Percentiles rank a stretch among this genome's conserved stretches.
Evolutionary conservation across 1,284 basidiomycete genomes (phyloP).

Genomic region (Porogramme epimiltina): DNA sequence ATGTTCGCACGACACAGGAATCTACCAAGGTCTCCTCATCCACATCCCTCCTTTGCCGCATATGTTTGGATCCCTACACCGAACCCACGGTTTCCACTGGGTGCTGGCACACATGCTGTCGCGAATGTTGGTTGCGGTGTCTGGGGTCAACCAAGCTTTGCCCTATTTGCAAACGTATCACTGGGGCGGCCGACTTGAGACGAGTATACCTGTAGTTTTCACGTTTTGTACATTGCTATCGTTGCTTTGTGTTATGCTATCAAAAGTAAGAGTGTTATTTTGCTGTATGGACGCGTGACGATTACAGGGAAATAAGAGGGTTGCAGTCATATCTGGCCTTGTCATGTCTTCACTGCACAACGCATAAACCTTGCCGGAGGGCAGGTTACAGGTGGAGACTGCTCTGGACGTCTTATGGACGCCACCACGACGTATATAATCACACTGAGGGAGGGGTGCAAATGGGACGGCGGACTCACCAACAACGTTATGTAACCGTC

Average conservation of each 20-base stretch:
- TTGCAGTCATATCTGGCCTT: slow-evolving; percentile 85
- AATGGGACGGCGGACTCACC: slow-evolving; percentile 35
- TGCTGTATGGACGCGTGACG: no score
- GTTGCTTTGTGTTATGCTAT: not conserved
- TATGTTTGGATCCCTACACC: slow-evolving; percentile 73
- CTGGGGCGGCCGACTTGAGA: slow-evolving; percentile 67
- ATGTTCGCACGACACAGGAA: slow-evolving; percentile 38
- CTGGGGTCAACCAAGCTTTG: slow-evolving; percentile 79
- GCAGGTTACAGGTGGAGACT: slow-evolving; percentile 46
- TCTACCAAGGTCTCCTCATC: slow-evolving; percentile 46
- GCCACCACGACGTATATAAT: slow-evolving; percentile 76
- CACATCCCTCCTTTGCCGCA: slow-evolving; percentile 62
- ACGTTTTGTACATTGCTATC: not conserved
- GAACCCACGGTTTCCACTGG: slow-evolving; percentile 82
- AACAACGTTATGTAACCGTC: not conserved
- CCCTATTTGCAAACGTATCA: slow-evolving; percentile 84
- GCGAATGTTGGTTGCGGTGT: slow-evolving; percentile 78
- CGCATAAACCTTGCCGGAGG: slow-evolving; percentile 47
- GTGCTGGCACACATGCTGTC: slow-evolving; percentile 83
- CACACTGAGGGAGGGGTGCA: slow-evolving; percentile 39
- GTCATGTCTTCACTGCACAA: slow-evolving; percentile 54
- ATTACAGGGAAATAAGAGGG: no score
- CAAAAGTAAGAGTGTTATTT: not conserved
- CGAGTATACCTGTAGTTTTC: slow-evolving; percentile 56
- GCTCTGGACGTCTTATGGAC: slow-evolving; percentile 27